phyloP scores from a whole-genome alignment of 1,284 basidiomycete species.

The Cryptococcus neoformans region DNA sequence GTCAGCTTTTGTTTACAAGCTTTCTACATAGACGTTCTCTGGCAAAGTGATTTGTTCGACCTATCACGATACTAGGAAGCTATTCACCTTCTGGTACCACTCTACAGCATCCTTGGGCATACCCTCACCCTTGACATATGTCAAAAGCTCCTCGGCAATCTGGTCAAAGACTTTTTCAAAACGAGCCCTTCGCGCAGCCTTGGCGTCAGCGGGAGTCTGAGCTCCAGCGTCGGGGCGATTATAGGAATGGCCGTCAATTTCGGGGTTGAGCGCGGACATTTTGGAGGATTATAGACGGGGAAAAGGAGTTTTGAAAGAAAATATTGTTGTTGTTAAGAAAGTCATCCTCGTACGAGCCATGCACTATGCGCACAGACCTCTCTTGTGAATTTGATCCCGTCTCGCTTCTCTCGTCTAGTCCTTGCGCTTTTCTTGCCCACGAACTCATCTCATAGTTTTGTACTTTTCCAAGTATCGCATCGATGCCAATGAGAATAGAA shows the following conservation, averaged over 20 bases:
- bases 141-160: conserved; percentile 59
- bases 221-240: conserved; percentile 8
- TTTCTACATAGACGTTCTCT: neutral
- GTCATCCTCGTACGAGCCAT: too few species aligned
- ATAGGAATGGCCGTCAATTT: conserved; percentile 18
- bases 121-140: conserved; percentile 61
- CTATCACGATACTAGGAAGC: neutral
- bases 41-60: neutral
- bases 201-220: conserved; percentile 12
- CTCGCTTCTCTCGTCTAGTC: too few species aligned
- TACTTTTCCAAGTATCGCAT: too few species aligned
- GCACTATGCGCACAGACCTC: too few species aligned
- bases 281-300: neutral
- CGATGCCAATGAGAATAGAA: too few species aligned
- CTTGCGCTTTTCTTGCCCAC: too few species aligned
- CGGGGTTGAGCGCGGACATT: conserved; percentile 7
- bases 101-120: conserved; percentile 79
- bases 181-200: conserved; percentile 33
- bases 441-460: too few species aligned
- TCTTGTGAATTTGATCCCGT: too few species aligned
- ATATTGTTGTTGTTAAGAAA: too few species aligned
- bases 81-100: conserved; percentile 71
- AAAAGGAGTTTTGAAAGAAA: neutral
- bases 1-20: neutral
- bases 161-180: conserved; percentile 55